These are phyloP conservation scores for Hymenoscyphus fructigenus DNA, from an alignment of 2,329 filamentous ascomycete species.

Conservation along the genomic window DNA sequence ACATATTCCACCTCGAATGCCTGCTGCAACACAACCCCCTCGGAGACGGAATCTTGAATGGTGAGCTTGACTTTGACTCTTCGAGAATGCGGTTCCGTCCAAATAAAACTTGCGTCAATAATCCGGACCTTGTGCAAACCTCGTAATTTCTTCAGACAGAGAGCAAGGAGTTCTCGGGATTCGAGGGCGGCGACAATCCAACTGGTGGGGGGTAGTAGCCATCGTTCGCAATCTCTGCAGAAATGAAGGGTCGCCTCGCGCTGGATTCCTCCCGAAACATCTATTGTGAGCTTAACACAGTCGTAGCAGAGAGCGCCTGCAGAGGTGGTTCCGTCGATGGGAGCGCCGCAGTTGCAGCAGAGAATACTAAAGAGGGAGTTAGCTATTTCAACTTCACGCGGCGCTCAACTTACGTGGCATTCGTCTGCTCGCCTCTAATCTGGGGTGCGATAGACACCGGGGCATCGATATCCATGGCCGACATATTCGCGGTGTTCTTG, in stretches of 20 bases:
- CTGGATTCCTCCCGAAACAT: constrained; percentile 89
- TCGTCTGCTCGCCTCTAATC: constrained; percentile 35
- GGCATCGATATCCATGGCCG: constrained; percentile 59
- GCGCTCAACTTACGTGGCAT: constrained; percentile 52
- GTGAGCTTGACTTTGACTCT: constrained; percentile 94
- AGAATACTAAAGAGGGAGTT: constrained; percentile 64
- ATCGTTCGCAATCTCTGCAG: constrained; percentile 92
- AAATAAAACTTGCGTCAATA: constrained; percentile 94
- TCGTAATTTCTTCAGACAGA: constrained; percentile 85
- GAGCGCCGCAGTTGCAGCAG: constrained; percentile 95
- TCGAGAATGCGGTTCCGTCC: constrained; percentile 96
- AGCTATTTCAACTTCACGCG: constrained; percentile 12
- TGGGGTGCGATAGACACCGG: constrained; percentile 49
- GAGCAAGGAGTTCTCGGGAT: constrained; percentile 85
- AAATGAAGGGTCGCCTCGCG: constrained; percentile 87
- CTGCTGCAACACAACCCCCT: constrained; percentile 76
- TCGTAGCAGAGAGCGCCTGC: constrained; percentile 91
- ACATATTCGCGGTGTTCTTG: constrained; percentile 43
- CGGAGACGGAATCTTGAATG: constrained; percentile 69
- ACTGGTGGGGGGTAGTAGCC: constrained; percentile 80
- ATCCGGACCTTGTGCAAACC: constrained; percentile 89
- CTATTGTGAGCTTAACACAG: constrained; percentile 91
- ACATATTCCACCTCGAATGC: constrained; percentile 93
- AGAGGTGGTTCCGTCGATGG: constrained; percentile 86
- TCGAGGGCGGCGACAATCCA: constrained; percentile 86